These are phyloP conservation scores for Boletus rubroflammeus DNA, from an alignment of 768 basidiomycete species.

Conservation along the genomic window DNA sequence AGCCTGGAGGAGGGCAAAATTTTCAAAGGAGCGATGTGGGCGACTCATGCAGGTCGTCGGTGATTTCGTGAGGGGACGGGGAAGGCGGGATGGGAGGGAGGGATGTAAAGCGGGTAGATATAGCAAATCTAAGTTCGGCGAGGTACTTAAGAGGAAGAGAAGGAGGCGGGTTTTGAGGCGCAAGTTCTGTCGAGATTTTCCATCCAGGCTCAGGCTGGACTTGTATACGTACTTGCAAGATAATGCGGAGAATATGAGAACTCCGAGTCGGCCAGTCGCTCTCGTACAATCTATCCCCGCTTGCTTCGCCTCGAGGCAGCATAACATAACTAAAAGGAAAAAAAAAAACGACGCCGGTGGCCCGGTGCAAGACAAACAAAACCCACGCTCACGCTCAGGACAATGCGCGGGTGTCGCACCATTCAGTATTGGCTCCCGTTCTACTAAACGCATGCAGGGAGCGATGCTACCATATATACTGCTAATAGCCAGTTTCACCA, in stretches of 20 bases:
- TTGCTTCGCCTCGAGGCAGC: conserved; percentile 29
- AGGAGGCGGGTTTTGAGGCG: not conserved
- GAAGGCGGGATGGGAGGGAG: not conserved
- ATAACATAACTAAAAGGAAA: conserved; percentile 9
- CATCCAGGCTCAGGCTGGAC: conserved; percentile 4
- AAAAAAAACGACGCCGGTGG: too few species aligned
- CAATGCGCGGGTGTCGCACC: conserved; percentile 4
- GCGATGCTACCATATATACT: too few species aligned
- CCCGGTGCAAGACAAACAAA: not conserved
- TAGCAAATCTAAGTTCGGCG: conserved; percentile 6
- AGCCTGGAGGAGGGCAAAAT: conserved; percentile 47
- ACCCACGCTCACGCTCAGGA: not conserved
- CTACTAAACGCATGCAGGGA: not conserved
- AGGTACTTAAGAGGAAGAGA: conserved; percentile 6
- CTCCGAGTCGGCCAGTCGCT: not conserved
- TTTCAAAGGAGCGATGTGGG: conserved; percentile 39
- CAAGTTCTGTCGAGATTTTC: conserved; percentile 20
- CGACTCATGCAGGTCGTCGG: conserved; percentile 37
- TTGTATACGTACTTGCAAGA: conserved; percentile 25
- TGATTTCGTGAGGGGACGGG: conserved; percentile 23
- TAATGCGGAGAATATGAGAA: conserved; percentile 24
- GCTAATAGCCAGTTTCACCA: too few species aligned
- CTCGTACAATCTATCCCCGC: conserved; percentile 10
- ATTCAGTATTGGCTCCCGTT: not conserved
- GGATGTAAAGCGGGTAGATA: conserved; percentile 17